Percentiles rank a stretch among this genome's conserved stretches.
These are phyloP conservation scores for Epicoccum nigrum DNA, from an alignment of 2,329 filamentous ascomycete species.

Conservation along the genomic window DNA sequence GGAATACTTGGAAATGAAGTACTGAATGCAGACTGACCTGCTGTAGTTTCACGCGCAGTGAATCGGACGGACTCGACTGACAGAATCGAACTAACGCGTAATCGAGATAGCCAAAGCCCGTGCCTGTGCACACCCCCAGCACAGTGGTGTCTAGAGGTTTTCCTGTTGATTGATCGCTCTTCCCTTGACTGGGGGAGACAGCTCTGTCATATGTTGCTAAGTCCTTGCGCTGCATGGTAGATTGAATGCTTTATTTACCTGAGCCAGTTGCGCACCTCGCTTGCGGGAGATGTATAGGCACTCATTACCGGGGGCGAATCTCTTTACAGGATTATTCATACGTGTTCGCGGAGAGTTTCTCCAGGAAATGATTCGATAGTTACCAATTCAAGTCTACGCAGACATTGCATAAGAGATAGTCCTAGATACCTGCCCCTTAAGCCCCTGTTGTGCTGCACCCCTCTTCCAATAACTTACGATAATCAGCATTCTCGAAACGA, in stretches of 20 bases:
- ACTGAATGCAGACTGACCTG: slow-evolving; percentile 18
- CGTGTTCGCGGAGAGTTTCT: background rate
- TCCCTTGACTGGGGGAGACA: background rate
- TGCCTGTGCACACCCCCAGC: slow-evolving; percentile 61
- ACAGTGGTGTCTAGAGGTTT: slow-evolving; percentile 57
- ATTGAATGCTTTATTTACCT: slow-evolving; percentile 10
- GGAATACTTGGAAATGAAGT: too few species aligned
- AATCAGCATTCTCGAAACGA: slow-evolving; percentile 14
- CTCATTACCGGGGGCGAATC: background rate
- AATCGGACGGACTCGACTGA: slow-evolving; percentile 58
- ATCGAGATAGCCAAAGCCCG: slow-evolving; percentile 63
- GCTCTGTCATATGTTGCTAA: slow-evolving; percentile 20
- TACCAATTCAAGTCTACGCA: background rate
- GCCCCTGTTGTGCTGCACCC: slow-evolving; percentile 1
- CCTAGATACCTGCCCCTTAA: background rate
- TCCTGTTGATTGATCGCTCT: slow-evolving; percentile 2
- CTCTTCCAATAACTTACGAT: background rate
- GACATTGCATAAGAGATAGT: background rate
- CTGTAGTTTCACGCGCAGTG: slow-evolving; percentile 63
- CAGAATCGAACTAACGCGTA: slow-evolving; percentile 64
- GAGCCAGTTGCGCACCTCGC: slow-evolving; percentile 4
- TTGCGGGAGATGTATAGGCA: background rate
- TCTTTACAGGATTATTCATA: background rate
- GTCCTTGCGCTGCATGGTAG: slow-evolving; percentile 21
- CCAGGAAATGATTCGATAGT: background rate